phyloP scores from a whole-genome alignment of 1,284 basidiomycete genomes.

The Rhodotorula mucilaginosa region DNA sequence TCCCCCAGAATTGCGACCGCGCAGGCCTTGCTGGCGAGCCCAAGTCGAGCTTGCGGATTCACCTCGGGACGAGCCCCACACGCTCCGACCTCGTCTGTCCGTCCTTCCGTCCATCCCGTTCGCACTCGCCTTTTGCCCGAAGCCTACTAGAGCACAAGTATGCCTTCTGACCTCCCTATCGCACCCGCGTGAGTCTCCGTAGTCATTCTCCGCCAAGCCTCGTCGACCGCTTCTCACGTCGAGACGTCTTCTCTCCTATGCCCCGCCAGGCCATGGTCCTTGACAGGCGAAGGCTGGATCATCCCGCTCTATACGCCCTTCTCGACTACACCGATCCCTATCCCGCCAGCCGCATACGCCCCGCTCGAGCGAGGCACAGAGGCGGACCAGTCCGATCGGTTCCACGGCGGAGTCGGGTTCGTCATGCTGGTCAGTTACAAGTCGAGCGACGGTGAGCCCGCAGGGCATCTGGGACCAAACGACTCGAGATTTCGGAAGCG shows the following conservation, averaged over 20 bases:
- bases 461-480: not conserved
- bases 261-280: conserved; percentile 17
- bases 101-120: not conserved
- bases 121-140: not conserved
- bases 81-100: no score
- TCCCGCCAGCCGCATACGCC: conserved; percentile 5
- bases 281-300: conserved; percentile 27
- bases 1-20: no score
- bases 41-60: no score
- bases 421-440: conserved; percentile 26
- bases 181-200: not conserved
- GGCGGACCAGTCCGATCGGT: conserved; percentile 12
- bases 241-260: no score
- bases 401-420: conserved; percentile 22
- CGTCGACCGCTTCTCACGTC: no score
- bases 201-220: no score
- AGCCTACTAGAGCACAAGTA: not conserved
- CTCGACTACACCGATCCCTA: conserved; percentile 6
- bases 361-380: conserved; percentile 14
- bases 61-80: no score
- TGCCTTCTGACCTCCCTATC: not conserved
- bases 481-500: no score
- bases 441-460: not conserved
- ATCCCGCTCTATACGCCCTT: conserved; percentile 22
- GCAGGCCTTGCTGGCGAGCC: no score